Percentiles rank a stretch among this genome's conserved stretches.
Conservation (phyloP, 768 basidiomycete genomes). For the Psilocybe cyanescens region DNA sequence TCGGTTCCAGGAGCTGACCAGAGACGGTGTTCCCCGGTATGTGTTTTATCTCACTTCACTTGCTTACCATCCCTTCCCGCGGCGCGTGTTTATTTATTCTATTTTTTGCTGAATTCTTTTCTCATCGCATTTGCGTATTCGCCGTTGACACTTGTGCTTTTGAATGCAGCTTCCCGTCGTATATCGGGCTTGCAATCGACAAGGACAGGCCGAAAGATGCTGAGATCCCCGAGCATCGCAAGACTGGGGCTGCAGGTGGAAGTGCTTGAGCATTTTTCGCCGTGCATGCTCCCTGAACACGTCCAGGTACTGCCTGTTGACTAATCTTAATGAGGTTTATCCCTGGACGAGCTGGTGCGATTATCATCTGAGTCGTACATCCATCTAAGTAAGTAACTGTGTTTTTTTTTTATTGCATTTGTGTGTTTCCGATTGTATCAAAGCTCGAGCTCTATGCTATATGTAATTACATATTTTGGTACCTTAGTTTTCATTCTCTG, state of each 20-base stretch:
- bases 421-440: too few species aligned
- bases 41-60: constrained; percentile 3
- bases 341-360: too few species aligned
- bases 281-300: too few species aligned
- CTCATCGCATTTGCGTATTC: not conserved
- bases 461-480: too few species aligned
- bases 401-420: too few species aligned
- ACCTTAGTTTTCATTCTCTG: too few species aligned
- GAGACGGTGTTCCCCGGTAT: constrained; percentile 59
- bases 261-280: not conserved
- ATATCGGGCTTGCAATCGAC: constrained; percentile 53
- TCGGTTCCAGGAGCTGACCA: constrained; percentile 63
- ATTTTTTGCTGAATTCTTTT: not conserved
- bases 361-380: too few species aligned
- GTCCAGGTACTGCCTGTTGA: not conserved
- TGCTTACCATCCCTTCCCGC: not conserved
- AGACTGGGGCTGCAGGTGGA: constrained; percentile 6
- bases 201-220: constrained; percentile 61
- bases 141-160: not conserved
- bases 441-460: too few species aligned
- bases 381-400: too few species aligned
- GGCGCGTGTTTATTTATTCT: too few species aligned
- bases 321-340: too few species aligned
- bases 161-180: constrained; percentile 53
- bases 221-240: constrained; percentile 44